phyloP scores from a whole-genome alignment of 345 rosid species.

The Euphorbia lathyris region DNA sequence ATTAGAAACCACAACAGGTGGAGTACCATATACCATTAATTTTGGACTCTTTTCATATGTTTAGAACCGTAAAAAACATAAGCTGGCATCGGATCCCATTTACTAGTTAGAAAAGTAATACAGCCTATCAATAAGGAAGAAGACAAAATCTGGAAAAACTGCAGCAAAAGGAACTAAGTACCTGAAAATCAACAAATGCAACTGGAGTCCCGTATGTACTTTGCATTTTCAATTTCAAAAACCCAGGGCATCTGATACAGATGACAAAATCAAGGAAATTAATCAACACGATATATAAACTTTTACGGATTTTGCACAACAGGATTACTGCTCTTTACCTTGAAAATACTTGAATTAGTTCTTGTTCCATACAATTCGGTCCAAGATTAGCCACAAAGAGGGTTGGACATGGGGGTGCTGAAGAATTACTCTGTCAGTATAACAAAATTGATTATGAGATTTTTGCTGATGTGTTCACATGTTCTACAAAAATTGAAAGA shows the following conservation, averaged over 20 bases:
- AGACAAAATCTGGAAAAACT: neutral
- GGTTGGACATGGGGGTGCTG: conserved; percentile 82
- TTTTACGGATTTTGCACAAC: conserved; percentile 5
- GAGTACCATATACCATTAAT: neutral
- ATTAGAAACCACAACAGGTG: neutral
- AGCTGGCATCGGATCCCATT: neutral
- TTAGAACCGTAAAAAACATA: too few relatives aligned
- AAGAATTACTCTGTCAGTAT: conserved; percentile 43
- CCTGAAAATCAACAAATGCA: conserved; percentile 94
- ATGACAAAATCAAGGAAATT: neutral
- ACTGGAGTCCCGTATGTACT: conserved; percentile 75
- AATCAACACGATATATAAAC: conserved; percentile 6
- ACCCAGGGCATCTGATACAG: conserved; percentile 60
- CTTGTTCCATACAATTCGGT: conserved; percentile 75
- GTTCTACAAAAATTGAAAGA: neutral
- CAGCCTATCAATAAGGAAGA: neutral
- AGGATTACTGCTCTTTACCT: conserved; percentile 37
- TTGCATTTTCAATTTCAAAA: conserved; percentile 81
- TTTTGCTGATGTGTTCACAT: neutral
- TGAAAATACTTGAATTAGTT: conserved; percentile 73
- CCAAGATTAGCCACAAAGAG: conserved; percentile 86
- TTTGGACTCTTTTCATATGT: neutral
- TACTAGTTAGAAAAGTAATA: neutral
- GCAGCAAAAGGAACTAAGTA: conserved; percentile 11
- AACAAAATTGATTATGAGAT: conserved; percentile 8